These are phyloP conservation scores for Rachicladosporium sp. DNA, from an alignment of 2,329 filamentous ascomycete genomes.

Conservation along the genomic window DNA sequence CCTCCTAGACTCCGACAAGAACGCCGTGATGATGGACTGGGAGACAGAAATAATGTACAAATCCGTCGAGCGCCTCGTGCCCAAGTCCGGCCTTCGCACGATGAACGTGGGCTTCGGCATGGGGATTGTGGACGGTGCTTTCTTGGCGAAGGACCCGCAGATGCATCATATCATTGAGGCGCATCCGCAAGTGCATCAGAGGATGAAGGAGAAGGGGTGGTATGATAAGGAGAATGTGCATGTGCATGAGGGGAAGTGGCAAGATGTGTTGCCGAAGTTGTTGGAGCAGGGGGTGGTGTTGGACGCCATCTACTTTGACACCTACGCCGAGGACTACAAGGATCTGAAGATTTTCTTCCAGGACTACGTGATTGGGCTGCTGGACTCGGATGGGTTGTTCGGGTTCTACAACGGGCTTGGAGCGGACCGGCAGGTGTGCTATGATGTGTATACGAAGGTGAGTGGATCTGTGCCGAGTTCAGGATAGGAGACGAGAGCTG, in stretches of 20 bases:
- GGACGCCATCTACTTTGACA: slow-evolving; percentile 77
- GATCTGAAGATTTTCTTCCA: slow-evolving; percentile 79
- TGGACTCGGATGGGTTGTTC: slow-evolving; percentile 49
- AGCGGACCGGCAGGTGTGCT: slow-evolving; percentile 82
- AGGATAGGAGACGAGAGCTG: neutral
- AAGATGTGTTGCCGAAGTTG: slow-evolving; percentile 35
- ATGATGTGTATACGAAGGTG: slow-evolving; percentile 84
- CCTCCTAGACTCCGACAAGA: slow-evolving; percentile 41
- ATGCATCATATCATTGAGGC: slow-evolving; percentile 41
- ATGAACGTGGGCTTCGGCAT: slow-evolving; percentile 41
- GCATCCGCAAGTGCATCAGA: slow-evolving; percentile 36
- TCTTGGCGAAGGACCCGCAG: slow-evolving; percentile 31
- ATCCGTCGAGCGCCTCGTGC: slow-evolving; percentile 32
- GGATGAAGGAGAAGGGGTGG: slow-evolving; percentile 36
- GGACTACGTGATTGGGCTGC: slow-evolving; percentile 68
- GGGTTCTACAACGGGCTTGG: slow-evolving; percentile 67
- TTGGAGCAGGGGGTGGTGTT: slow-evolving; percentile 31
- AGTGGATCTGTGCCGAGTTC: slow-evolving; percentile 1
- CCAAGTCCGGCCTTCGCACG: slow-evolving; percentile 29
- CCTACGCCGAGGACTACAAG: slow-evolving; percentile 85
- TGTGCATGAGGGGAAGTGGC: slow-evolving; percentile 38
- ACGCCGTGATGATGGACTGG: slow-evolving; percentile 44
- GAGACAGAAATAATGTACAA: slow-evolving; percentile 37
- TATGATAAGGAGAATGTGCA: slow-evolving; percentile 36
- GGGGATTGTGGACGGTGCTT: slow-evolving; percentile 38